A percentile compares a stretch with the other conserved stretches of the same genome.
These are phyloP conservation scores for Fusarium albosuccineum DNA, from an alignment of 2,329 filamentous ascomycete genomes.

Conservation along the genomic window DNA sequence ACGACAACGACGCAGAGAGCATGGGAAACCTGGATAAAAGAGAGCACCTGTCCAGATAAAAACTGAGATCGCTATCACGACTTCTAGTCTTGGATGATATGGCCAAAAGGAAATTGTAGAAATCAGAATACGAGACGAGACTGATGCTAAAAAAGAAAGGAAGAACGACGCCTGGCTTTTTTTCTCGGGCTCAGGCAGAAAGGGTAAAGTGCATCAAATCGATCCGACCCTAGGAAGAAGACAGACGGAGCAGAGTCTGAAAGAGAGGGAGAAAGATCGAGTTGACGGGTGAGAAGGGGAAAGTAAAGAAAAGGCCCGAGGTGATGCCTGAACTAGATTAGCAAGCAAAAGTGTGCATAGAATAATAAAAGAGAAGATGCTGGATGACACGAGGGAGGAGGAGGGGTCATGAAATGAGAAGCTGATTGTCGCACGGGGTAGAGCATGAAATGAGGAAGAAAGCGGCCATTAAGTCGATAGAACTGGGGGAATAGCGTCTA, in stretches of 20 bases:
- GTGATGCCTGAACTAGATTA: slow-evolving; percentile 1
- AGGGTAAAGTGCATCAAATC: not conserved
- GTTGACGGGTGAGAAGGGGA: not conserved
- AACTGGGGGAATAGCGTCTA: slow-evolving; percentile 5
- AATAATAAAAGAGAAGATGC: not conserved
- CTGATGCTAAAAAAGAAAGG: not conserved
- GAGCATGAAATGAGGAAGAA: slow-evolving; percentile 6
- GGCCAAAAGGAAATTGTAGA: not conserved
- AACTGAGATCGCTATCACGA: not conserved
- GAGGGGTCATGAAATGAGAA: slow-evolving; percentile 18
- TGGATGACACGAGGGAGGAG: slow-evolving; percentile 13
- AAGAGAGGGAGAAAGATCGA: too few relatives aligned
- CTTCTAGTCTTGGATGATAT: slow-evolving; percentile 14
- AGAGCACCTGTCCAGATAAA: not conserved
- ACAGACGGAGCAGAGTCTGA: too few relatives aligned
- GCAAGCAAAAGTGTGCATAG: slow-evolving; percentile 6
- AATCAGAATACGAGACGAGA: not conserved
- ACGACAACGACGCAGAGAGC: slow-evolving; percentile 7
- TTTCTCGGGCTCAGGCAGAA: slow-evolving; percentile 4
- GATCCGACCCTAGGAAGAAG: not conserved
- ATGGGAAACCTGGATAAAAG: slow-evolving; percentile 11
- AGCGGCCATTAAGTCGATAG: slow-evolving; percentile 1
- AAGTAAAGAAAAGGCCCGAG: not conserved
- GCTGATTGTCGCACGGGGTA: slow-evolving; percentile 5
- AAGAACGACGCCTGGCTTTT: not conserved